Evolutionary conservation across 2,329 filamentous ascomycete genomes (phyloP), one percentile per base, ranked within the genome.

Genomic region (Pestalotiopsis sp.): DNA sequence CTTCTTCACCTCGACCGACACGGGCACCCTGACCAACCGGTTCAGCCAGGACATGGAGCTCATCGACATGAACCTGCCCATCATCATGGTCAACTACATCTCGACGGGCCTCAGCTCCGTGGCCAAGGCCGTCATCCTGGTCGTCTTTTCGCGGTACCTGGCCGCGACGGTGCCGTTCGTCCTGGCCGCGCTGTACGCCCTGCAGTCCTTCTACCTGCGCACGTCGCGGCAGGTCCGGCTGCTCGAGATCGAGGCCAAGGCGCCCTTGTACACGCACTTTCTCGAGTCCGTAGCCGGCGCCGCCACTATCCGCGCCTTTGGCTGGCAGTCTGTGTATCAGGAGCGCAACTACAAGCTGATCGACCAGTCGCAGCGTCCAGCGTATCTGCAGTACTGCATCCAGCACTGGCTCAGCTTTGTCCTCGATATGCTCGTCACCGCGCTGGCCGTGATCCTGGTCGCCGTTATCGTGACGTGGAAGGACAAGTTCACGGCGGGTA

Each of bases 401-500:
- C 80, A 81, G 66, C 68, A 74, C 36, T 81, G 80, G 79, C 73
- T 81, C 4, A 73, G 70, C 3, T 65, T 81, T 3, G 77, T 79
- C 4, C 72, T 81, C 0, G 72, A 80, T 27, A 63, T 81, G 6
- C 60, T 79, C n/a, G 75, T 80, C 9, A 74, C 75, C 4, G 71
- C 70, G 5, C 41, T 79, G 0, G 78, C 78, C 1, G 71, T 74
- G 14, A 66, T 78, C 12, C 65, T 81, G 14, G 74, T 78, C 2
- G 72, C 75, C 7, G 69, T 73, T 4, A 70, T 74, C 2, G 73
- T 75, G 23, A 71, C 71, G 3, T 68, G 67, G 67, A 59, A 31
- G 56, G 67, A 68, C 38, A 68, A 68, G 25, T 68, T 68, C 23
- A 60, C 38, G 11, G 67, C 67, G 1, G 67, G 67, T 0, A 68